phyloP scores from a whole-genome alignment of 306 rosid species.

The Vicia sativa region DNA sequence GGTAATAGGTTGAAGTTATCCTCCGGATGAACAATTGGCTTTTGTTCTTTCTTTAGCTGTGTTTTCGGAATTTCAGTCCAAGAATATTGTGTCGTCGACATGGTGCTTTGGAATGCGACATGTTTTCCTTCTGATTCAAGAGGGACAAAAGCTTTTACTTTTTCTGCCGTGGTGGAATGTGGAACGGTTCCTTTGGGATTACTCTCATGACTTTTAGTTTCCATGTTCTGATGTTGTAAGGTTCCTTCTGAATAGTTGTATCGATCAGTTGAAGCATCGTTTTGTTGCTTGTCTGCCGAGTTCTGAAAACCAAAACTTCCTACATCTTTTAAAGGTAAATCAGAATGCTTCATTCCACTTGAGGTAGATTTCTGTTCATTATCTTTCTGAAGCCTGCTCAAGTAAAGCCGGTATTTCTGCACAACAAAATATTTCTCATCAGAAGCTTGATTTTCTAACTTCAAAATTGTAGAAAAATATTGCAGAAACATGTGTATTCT shows the following conservation, averaged over 20 bases:
- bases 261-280: slow-evolving; percentile 60
- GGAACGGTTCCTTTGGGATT: slow-evolving; percentile 54
- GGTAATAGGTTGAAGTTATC: slow-evolving; percentile 61
- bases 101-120: slow-evolving; percentile 49
- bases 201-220: slow-evolving; percentile 47
- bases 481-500: neutral
- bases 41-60: slow-evolving; percentile 52
- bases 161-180: slow-evolving; percentile 48
- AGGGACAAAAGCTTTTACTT: slow-evolving; percentile 49
- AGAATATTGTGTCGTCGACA: slow-evolving; percentile 49
- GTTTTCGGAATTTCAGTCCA: slow-evolving; percentile 57
- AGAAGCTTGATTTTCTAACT: slow-evolving; percentile 25
- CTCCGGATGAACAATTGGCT: slow-evolving; percentile 47
- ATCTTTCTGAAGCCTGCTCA: slow-evolving; percentile 86
- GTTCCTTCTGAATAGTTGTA: slow-evolving; percentile 51
- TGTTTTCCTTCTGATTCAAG: slow-evolving; percentile 62
- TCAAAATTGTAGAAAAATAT: slow-evolving; percentile 23
- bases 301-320: slow-evolving; percentile 56
- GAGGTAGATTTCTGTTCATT: slow-evolving; percentile 62
- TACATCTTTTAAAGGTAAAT: slow-evolving; percentile 60
- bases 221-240: slow-evolving; percentile 47
- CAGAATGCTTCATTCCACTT: slow-evolving; percentile 66
- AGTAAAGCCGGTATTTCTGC: slow-evolving; percentile 96
- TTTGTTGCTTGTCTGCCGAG: slow-evolving; percentile 49
- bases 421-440: slow-evolving; percentile 28